These are phyloP conservation scores for Aspergillus ochraceus DNA, from an alignment of 2,329 filamentous ascomycete species.

Conservation along the genomic window DNA sequence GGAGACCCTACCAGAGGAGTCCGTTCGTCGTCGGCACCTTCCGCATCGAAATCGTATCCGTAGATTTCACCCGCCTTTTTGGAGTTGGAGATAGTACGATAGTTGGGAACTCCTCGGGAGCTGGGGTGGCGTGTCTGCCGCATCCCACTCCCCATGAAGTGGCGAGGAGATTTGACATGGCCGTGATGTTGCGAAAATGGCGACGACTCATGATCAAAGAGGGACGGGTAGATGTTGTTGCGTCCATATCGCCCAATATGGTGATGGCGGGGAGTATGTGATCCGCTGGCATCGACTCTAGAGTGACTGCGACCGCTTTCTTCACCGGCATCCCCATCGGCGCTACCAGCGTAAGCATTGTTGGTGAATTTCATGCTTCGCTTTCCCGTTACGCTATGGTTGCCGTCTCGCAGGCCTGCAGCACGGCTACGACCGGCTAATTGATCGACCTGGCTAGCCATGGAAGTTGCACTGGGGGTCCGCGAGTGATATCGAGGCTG, in stretches of 20 bases:
- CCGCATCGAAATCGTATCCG: constrained; percentile 79
- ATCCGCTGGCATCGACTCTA: constrained; percentile 58
- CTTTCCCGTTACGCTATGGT: constrained; percentile 68
- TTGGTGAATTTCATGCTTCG: constrained; percentile 97
- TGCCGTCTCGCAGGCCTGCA: constrained; percentile 64
- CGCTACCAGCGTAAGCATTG: constrained; percentile 65
- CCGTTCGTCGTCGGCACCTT: constrained; percentile 80
- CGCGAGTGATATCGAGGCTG: constrained; percentile 85
- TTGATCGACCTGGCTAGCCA: constrained; percentile 52
- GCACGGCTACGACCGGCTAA: constrained; percentile 60
- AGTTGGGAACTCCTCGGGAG: constrained; percentile 59
- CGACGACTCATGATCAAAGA: constrained; percentile 75
- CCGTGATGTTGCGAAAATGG: constrained; percentile 66
- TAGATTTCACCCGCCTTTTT: constrained; percentile 64
- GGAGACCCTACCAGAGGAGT: constrained; percentile 73
- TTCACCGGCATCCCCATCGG: constrained; percentile 66
- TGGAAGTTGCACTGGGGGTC: constrained; percentile 88
- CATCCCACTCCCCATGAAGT: constrained; percentile 51
- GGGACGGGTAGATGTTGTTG: constrained; percentile 65
- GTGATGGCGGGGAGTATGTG: constrained; percentile 68
- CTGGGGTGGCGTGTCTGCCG: constrained; percentile 70
- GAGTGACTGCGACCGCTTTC: constrained; percentile 61
- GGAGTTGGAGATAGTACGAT: constrained; percentile 43
- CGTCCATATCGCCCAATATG: constrained; percentile 79
- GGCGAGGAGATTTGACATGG: constrained; percentile 62